phyloP scores from a whole-genome alignment of 208 protist genomes.

The Perkinsela sp. region DNA sequence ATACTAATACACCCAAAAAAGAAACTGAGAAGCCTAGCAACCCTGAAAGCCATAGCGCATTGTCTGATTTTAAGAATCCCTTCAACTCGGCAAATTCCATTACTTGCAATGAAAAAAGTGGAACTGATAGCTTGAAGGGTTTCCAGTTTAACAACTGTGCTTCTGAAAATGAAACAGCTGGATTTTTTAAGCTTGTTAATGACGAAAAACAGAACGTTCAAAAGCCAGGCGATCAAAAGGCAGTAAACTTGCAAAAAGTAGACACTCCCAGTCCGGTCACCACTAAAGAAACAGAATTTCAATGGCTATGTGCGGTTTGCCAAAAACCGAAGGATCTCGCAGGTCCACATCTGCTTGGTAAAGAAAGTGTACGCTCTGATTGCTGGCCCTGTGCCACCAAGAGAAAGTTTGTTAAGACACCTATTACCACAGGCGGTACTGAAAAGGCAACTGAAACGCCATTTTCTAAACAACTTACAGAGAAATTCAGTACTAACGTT shows the following conservation, averaged over 20 bases:
- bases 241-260: too few species aligned
- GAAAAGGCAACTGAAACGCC: too few species aligned
- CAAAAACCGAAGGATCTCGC: constrained; percentile 15
- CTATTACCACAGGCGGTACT: too few species aligned
- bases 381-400: constrained; percentile 23
- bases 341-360: constrained; percentile 14
- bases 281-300: not conserved
- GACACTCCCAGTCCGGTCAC: too few species aligned
- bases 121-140: not conserved
- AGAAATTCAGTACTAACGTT: too few species aligned
- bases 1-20: not conserved
- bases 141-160: not conserved
- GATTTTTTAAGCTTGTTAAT: not conserved
- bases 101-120: not conserved
- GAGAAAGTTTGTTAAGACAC: constrained; percentile 11
- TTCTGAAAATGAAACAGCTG: not conserved
- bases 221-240: not conserved
- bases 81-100: too few species aligned
- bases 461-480: too few species aligned
- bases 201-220: not conserved
- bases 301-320: constrained; percentile 13
- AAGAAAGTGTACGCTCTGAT: constrained; percentile 14
- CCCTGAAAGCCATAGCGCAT: too few species aligned
- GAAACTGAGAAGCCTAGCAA: not conserved
- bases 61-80: too few species aligned